Evolutionary conservation across 352 stramenopile species (phyloP).

Genomic region (Phytophthora ramorum): DNA sequence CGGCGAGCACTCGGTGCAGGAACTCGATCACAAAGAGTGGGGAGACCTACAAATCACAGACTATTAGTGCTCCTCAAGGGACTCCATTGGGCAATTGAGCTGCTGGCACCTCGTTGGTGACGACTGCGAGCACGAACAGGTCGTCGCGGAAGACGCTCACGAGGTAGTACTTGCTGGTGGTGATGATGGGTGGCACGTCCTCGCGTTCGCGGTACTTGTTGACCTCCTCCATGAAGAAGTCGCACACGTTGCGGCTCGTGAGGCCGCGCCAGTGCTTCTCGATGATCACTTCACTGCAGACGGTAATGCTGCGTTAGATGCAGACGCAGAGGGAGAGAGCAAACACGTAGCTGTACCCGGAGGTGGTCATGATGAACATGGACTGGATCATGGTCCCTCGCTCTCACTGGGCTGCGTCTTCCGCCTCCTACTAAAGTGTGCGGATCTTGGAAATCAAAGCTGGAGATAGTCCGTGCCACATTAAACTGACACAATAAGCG

Average conservation of each 20-base stretch:
- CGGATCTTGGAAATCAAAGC: constrained; percentile 41
- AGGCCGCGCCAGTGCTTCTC: constrained; percentile 98
- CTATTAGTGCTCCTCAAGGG: background rate
- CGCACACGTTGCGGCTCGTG: constrained; percentile 95
- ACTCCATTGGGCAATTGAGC: background rate
- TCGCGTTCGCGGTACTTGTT: constrained; percentile 92
- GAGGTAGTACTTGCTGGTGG: constrained; percentile 90
- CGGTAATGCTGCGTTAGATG: constrained; percentile 14
- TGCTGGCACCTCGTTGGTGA: constrained; percentile 90
- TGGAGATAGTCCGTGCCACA: constrained; percentile 13
- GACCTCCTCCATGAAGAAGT: constrained; percentile 98
- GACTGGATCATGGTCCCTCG: constrained; percentile 93
- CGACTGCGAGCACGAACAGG: constrained; percentile 95
- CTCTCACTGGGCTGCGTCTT: background rate
- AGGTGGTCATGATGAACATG: constrained; percentile 97
- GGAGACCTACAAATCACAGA: constrained; percentile 61
- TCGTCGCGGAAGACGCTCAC: constrained; percentile 95
- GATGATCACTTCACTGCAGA: constrained; percentile 95
- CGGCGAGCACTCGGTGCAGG: constrained; percentile 95
- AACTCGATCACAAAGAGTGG: constrained; percentile 96
- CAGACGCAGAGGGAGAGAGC: background rate
- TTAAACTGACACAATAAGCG: constrained; percentile 9
- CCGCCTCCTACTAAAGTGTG: too few species aligned
- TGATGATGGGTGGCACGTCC: constrained; percentile 91
- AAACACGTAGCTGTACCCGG: constrained; percentile 57